A percentile compares a stretch with the other conserved stretches of the same genome.
These are phyloP conservation scores for Furcasterigmium sp. DNA, from an alignment of 2,329 filamentous ascomycete genomes.

Conservation along the genomic window DNA sequence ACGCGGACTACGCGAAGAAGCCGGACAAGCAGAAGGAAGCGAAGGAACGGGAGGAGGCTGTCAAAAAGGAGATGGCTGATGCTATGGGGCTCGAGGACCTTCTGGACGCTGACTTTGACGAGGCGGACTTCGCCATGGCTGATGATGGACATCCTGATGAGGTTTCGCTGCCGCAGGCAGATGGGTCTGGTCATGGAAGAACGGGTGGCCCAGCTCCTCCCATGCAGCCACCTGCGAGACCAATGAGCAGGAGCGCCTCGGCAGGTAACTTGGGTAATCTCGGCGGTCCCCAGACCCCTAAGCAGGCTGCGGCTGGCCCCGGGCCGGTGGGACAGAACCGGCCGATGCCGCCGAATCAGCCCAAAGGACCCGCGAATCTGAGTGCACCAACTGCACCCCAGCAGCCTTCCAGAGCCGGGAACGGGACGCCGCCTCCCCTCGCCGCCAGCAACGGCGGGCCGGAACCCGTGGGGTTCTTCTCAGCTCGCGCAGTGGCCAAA, in stretches of 20 bases:
- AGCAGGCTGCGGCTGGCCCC: constrained; percentile 18
- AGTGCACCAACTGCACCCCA: constrained; percentile 9
- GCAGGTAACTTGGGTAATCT: constrained; percentile 20
- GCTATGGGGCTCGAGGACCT: constrained; percentile 11
- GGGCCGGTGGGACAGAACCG: constrained; percentile 17
- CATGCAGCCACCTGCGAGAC: constrained; percentile 33
- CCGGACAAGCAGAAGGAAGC: constrained; percentile 24
- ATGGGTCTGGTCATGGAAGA: constrained; percentile 14
- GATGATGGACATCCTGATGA: constrained; percentile 73
- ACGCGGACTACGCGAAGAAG: constrained; percentile 67
- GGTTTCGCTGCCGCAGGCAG: constrained; percentile 49
- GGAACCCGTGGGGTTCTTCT: constrained; percentile 61
- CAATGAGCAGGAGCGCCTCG: constrained; percentile 22
- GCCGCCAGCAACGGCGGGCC: constrained; percentile 13
- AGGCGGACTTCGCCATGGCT: constrained; percentile 67
- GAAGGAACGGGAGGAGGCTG: constrained; percentile 3
- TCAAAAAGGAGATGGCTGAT: constrained; percentile 8
- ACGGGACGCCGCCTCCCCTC: constrained; percentile 14
- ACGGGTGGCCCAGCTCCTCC: neutral
- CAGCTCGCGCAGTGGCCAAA: constrained; percentile 56
- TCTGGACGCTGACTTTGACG: constrained; percentile 60
- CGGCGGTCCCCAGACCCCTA: constrained; percentile 28
- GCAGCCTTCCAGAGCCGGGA: constrained; percentile 5
- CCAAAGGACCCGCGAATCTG: constrained; percentile 9
- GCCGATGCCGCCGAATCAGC: constrained; percentile 15